Evolutionary conservation across 1,284 basidiomycete genomes (phyloP), one percentile per base, ranked within the genome.

Genomic region (Irpex sp.): DNA sequence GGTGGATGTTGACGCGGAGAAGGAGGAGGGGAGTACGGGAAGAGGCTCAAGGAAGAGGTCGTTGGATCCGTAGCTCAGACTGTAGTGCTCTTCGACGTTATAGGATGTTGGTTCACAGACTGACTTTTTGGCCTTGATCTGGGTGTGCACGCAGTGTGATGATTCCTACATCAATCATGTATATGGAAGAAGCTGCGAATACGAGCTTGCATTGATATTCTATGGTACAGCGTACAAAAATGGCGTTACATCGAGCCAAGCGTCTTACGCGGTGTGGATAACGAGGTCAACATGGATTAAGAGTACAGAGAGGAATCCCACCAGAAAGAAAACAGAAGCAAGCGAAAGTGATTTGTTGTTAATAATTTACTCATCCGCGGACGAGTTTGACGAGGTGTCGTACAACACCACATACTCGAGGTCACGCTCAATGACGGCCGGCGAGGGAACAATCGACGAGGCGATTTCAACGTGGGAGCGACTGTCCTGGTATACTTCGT

Each of bases 361-460:
- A 21, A 57, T 51, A 48, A 17, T 34, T 21, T 67, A 78, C 57
- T 80, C 72, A 9, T 82, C 85, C 44, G 85, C 85, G 0, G 81
- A 82, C 31, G 82, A 84, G 57, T 44, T 44, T n/a, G 40, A 44
- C 9, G 78, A 79, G 64, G 85, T 85, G 70, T 90, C 89, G 67
- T 88, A 91, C 61, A 91, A 71, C 65, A 91, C 79, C 15, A 91
- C 87, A 68, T 89, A 91, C 68, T 91, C 88, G 61, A 81, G 71
- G 31, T 81, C 79, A 36, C 71, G 73, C 57, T 64, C 60, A 19
- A 61, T 64, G 37, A 47, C 64, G 15, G 60, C 62, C 17, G 74
- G 74, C 7, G 77, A 75, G 6, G 76, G 62, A 31, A 64, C 66
- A 4, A 31, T 21, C 2, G 54, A 56, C 2, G 54, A 31, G 31